Conservation (phyloP, 331 rosid genomes). For the Arachis monticola region DNA sequence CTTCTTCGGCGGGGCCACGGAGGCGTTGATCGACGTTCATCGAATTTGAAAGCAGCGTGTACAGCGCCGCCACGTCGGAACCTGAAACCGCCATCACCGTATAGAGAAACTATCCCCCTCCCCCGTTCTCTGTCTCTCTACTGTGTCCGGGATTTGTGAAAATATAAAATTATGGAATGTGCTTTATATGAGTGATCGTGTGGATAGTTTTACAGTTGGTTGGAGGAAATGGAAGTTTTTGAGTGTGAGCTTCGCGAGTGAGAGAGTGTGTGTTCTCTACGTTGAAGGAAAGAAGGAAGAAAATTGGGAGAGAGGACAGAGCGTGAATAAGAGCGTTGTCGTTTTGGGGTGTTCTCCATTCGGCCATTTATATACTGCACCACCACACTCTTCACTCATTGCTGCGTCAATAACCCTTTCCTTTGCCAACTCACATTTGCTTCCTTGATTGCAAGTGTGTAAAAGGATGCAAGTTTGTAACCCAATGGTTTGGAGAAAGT, state of each 20-base stretch:
- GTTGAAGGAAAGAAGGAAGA: background rate
- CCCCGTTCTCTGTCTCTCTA: background rate
- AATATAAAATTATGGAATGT: background rate
- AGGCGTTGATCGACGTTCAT: constrained; percentile 75
- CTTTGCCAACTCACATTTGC: background rate
- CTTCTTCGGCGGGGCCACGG: constrained; percentile 76
- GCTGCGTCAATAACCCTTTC: background rate
- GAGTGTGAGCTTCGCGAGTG: background rate
- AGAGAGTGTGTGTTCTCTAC: background rate
- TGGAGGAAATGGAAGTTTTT: background rate
- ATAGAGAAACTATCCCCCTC: background rate
- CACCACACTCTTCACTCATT: background rate
- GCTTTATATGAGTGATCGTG: background rate
- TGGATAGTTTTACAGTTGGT: background rate
- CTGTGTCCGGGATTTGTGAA: background rate
- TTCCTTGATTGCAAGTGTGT: background rate
- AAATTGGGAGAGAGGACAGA: constrained; percentile 13
- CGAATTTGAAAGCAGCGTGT: constrained; percentile 74
- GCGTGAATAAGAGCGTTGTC: constrained; percentile 26
- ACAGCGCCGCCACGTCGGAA: constrained; percentile 86
- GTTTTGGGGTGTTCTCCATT: constrained; percentile 26
- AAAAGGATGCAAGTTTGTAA: no score
- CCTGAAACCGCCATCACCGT: constrained; percentile 72
- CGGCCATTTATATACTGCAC: background rate
- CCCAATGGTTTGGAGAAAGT: no score